Evolutionary conservation across 164 flowering plant genomes (phyloP).

Genomic region (Magnolia sinica): DNA sequence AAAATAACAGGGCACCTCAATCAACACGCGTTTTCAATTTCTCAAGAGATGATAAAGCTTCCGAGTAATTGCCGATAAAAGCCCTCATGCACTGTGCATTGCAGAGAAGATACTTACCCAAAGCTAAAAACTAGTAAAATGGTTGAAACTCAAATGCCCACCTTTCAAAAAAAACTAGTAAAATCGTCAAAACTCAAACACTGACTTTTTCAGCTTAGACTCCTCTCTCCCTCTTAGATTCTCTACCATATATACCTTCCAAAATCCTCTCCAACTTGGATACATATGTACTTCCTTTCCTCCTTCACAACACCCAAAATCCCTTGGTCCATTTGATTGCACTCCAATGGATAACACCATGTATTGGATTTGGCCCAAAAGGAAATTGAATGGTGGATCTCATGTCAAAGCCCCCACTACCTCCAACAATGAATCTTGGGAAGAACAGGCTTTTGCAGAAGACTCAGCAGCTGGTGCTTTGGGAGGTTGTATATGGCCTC

Average conservation of each 20-base stretch:
- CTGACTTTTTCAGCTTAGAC: constrained; percentile 16
- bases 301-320: neutral
- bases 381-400: constrained; percentile 29
- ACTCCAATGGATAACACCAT: constrained; percentile 45
- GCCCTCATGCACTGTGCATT: no score
- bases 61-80: no score
- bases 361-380: constrained; percentile 63
- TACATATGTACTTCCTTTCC: constrained; percentile 4
- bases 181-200: neutral
- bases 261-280: constrained; percentile 16
- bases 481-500: constrained; percentile 90
- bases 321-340: neutral
- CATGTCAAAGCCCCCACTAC: constrained; percentile 18
- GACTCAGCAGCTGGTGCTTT: constrained; percentile 73
- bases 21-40: no score
- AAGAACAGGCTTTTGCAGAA: constrained; percentile 89
- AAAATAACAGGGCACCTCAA: no score
- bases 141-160: no score
- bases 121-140: no score
- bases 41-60: no score
- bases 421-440: constrained; percentile 61
- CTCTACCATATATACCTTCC: constrained; percentile 18
- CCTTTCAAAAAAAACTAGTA: neutral
- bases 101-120: no score
- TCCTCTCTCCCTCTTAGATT: constrained; percentile 18